Evolutionary conservation across 805 yeast genomes (phyloP).

Genomic region (Nakazawaea siamensis): DNA sequence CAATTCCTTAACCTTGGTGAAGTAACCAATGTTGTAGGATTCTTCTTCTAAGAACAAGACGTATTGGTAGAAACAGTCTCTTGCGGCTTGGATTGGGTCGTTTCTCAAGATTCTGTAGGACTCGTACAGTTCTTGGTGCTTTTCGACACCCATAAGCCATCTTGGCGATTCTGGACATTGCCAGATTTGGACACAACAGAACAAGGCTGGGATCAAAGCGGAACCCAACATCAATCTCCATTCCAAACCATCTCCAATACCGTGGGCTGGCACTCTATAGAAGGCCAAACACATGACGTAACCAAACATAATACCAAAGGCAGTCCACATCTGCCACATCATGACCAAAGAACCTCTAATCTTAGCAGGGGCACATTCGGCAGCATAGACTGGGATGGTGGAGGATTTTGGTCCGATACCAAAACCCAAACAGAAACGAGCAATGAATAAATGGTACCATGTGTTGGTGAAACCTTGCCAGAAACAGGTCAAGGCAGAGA

Average conservation of each 20-base stretch:
- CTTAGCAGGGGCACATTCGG: slow-evolving; percentile 55
- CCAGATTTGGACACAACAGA: slow-evolving; percentile 52
- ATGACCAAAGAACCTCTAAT: slow-evolving; percentile 62
- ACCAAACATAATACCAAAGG: slow-evolving; percentile 69
- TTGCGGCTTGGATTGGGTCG: slow-evolving; percentile 52
- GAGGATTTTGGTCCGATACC: slow-evolving; percentile 72
- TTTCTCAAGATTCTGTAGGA: slow-evolving; percentile 42
- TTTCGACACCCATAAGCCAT: slow-evolving; percentile 68
- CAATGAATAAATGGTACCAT: slow-evolving; percentile 65
- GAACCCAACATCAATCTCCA: slow-evolving; percentile 70
- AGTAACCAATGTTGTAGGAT: slow-evolving; percentile 37
- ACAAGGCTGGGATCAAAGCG: slow-evolving; percentile 58
- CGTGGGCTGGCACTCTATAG: slow-evolving; percentile 39
- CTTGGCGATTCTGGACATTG: slow-evolving; percentile 71
- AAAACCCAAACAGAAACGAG: slow-evolving; percentile 56
- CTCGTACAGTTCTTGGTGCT: slow-evolving; percentile 50
- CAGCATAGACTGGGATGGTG: slow-evolving; percentile 66
- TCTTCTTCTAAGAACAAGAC: slow-evolving; percentile 57
- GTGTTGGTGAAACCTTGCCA: slow-evolving; percentile 59
- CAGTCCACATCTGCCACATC: slow-evolving; percentile 74
- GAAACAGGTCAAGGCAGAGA: slow-evolving; percentile 54
- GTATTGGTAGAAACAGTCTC: slow-evolving; percentile 64
- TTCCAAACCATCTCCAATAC: slow-evolving; percentile 43
- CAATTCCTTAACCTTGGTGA: slow-evolving; percentile 44
- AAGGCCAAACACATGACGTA: slow-evolving; percentile 59